Evolutionary conservation across 140 eudicot genomes (phyloP).

Genomic region (Cichorium intybus): DNA sequence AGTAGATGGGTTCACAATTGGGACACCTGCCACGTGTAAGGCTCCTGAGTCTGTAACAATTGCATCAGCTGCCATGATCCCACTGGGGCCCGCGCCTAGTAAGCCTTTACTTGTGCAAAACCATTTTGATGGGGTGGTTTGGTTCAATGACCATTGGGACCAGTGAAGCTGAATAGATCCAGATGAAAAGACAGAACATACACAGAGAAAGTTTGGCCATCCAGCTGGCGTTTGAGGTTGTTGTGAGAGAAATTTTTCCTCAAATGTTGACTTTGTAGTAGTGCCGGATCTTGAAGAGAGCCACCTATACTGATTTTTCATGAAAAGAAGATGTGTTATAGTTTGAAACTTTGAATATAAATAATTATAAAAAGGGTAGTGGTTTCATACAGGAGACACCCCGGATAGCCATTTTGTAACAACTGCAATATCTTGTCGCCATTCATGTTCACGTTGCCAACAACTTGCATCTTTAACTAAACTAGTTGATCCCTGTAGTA

Average conservation of each 20-base stretch:
- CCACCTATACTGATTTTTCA: constrained; percentile 89
- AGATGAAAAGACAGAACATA: constrained; percentile 96
- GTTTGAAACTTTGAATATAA: neutral
- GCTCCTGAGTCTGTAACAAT: constrained; percentile 95
- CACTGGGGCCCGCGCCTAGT: constrained; percentile 97
- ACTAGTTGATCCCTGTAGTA: constrained; percentile 64
- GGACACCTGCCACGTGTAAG: constrained; percentile 98
- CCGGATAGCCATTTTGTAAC: constrained; percentile 98
- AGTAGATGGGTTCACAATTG: constrained; percentile 95
- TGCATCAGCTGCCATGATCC: constrained; percentile 99
- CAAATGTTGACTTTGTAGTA: constrained; percentile 74
- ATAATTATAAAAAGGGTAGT: constrained; percentile 23
- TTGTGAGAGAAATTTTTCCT: constrained; percentile 91
- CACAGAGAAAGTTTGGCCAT: constrained; percentile 99
- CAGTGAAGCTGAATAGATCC: constrained; percentile 98
- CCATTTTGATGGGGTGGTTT: constrained; percentile 74
- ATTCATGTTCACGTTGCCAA: constrained; percentile 94
- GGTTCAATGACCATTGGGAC: constrained; percentile 85
- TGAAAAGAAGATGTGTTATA: constrained; percentile 16
- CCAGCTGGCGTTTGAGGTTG: constrained; percentile 96
- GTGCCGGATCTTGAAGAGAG: constrained; percentile 77
- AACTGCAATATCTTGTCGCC: constrained; percentile 99
- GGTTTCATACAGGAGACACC: constrained; percentile 73
- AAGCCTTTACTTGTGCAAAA: constrained; percentile 97
- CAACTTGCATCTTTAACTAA: constrained; percentile 87